A percentile compares a stretch with the other conserved stretches of the same genome.
These are phyloP conservation scores for Tolypocladium album DNA, from an alignment of 2,329 filamentous ascomycete species.

Conservation along the genomic window DNA sequence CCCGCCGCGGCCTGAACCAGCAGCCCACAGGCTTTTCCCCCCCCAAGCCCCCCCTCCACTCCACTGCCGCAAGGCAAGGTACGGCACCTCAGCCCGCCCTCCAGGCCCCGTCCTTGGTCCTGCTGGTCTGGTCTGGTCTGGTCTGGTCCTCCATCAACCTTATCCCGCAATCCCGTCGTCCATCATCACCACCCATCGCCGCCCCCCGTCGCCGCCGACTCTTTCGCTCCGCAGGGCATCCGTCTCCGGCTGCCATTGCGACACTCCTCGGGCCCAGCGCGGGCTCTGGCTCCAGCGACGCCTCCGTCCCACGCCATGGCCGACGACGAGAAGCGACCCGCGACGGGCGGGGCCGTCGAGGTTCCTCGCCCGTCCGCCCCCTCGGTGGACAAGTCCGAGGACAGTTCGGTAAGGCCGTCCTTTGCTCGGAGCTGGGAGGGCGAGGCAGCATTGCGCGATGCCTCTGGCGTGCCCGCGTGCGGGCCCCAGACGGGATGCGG, in stretches of 20 bases:
- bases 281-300: slow-evolving; percentile 5
- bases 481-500: background rate
- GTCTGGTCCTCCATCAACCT: background rate
- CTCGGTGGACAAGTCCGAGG: slow-evolving; percentile 5
- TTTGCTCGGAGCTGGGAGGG: background rate
- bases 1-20: background rate
- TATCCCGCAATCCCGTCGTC: background rate
- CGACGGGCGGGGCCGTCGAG: slow-evolving; percentile 9
- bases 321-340: slow-evolving; percentile 17
- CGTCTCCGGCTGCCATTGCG: background rate
- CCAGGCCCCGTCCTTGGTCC: background rate
- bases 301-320: slow-evolving; percentile 12
- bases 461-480: background rate
- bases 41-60: background rate
- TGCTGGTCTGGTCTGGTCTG: background rate
- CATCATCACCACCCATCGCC: background rate
- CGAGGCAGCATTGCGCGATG: background rate
- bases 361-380: slow-evolving; percentile 8
- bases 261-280: slow-evolving; percentile 2
- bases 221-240: background rate
- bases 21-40: background rate
- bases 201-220: background rate
- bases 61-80: background rate
- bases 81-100: background rate
- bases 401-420: slow-evolving; percentile 4